Base-by-base conservation (phyloP, 2,329 filamentous ascomycete species). In the Microsporum ferrugineum region DNA sequence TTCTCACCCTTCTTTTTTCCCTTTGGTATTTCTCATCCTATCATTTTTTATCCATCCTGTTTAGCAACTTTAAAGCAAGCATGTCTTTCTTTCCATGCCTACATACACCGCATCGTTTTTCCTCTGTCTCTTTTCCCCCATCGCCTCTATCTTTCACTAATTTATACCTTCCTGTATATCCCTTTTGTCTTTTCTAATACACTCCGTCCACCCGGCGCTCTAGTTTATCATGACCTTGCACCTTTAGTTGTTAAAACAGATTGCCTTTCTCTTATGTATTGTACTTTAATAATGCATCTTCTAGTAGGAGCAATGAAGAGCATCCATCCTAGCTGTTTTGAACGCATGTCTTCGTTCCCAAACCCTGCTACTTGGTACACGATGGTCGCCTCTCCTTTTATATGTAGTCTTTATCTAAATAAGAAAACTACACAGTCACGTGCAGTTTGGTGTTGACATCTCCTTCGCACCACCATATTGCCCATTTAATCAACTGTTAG, bases 121-220 rank as follows among this genome's bases (percentile, higher is more conserved):
- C 51, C 33, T 55, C 51, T 55, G 51, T 55, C 51, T 34, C 29
- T 53, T 53, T 53, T 27, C 31, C 5, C 6, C 8, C 5, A 6
- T n/a, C 39, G 12, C 39, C 12, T 17, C 51, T 55, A 55, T 55
- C n/a, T 55, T 55, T 27, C 51, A 34, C 6, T 14, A 29, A 55
- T 55, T 55, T 55, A 55, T 55, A 55, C 31, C 51, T 55, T 55
- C 17, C 33, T 55, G 51, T 55, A 55, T 55, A 55, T 55, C 14
- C 31, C 23, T 29, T 34, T 55, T 36, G 29, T 38, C n/a, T 36
- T 34, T 34, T 23, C 51, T 17, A 33, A 7, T 55, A 31, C 45
- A 14, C 45, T 12, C 5, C 29, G n/a, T 4, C 39, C 4, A 43
- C 39, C 12, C 43, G 14, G 38, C 38, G 38, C 38, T 39, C 14